Evolutionary conservation across 2,329 filamentous ascomycete genomes (phyloP).

Genomic region (Zymoseptoria tritici): DNA sequence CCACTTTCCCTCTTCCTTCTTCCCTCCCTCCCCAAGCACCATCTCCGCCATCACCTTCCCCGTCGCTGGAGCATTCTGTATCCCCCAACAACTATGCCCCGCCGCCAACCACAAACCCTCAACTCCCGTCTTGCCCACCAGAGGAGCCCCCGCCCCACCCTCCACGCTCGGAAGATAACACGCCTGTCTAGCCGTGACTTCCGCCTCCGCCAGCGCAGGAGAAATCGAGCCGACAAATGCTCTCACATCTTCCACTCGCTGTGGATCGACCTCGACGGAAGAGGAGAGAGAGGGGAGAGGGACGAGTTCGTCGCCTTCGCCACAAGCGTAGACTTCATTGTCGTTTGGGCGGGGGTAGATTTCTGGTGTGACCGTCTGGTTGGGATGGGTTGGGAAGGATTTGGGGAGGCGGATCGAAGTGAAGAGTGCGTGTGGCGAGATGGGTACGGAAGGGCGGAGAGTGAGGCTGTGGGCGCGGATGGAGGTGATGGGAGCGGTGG

Average conservation of each 20-base stretch:
- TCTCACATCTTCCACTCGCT: constrained; percentile 56
- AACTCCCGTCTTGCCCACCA: constrained; percentile 68
- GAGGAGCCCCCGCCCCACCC: constrained; percentile 53
- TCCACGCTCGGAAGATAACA: constrained; percentile 82
- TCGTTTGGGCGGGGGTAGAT: constrained; percentile 80
- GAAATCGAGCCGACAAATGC: neutral
- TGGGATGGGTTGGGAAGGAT: constrained; percentile 48
- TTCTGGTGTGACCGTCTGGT: constrained; percentile 69
- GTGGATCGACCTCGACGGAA: constrained; percentile 65
- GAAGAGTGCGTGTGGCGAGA: constrained; percentile 73
- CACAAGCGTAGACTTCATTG: constrained; percentile 87
- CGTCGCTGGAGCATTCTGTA: constrained; percentile 89
- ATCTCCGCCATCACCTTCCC: constrained; percentile 33
- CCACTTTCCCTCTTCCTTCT: neutral
- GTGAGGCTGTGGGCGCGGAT: constrained; percentile 58
- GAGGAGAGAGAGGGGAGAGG: constrained; percentile 71
- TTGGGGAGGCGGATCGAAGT: constrained; percentile 71
- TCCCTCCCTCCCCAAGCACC: neutral
- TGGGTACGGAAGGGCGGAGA: constrained; percentile 49
- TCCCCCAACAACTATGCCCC: constrained; percentile 96
- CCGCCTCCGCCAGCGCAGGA: constrained; percentile 31
- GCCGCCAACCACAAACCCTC: constrained; percentile 73
- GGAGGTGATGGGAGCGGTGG: constrained; percentile 50
- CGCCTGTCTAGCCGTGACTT: constrained; percentile 69
- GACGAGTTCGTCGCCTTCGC: constrained; percentile 70